Evolutionary conservation across 2,329 filamentous ascomycete species (phyloP).

Genomic region (Colletotrichum sp.): DNA sequence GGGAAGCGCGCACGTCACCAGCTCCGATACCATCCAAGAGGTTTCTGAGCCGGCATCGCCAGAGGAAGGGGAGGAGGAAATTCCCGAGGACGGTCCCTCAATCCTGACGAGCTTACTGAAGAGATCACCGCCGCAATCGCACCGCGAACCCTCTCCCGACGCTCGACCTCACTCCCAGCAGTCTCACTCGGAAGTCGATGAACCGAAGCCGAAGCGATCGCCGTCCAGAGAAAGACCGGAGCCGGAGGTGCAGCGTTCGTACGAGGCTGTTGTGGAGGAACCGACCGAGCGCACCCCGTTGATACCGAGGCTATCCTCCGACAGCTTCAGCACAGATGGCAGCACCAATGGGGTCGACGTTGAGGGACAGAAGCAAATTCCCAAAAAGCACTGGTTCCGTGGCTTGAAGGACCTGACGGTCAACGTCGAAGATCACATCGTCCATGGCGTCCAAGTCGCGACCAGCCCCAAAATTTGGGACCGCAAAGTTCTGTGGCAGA

Average conservation of each 20-base stretch:
- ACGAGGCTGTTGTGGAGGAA: slow-evolving; percentile 16
- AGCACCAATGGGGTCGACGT: slow-evolving; percentile 42
- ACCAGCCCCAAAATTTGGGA: slow-evolving; percentile 61
- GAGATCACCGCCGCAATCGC: slow-evolving; percentile 50
- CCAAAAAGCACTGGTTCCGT: slow-evolving; percentile 37
- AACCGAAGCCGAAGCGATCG: slow-evolving; percentile 13
- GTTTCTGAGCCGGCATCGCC: slow-evolving; percentile 63
- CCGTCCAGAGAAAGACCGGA: neutral
- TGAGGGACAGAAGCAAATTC: slow-evolving; percentile 54
- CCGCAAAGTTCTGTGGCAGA: slow-evolving; percentile 66
- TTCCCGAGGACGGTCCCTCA: slow-evolving; percentile 41
- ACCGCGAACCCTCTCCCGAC: slow-evolving; percentile 27
- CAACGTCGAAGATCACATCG: slow-evolving; percentile 35
- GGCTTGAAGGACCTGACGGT: slow-evolving; percentile 34
- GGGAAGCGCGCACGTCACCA: slow-evolving; percentile 22
- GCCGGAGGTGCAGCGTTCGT: slow-evolving; percentile 10
- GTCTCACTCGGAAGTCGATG: neutral
- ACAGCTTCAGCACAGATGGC: slow-evolving; percentile 26
- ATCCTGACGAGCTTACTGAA: slow-evolving; percentile 56
- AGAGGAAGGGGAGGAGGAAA: slow-evolving; percentile 30
- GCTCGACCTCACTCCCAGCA: slow-evolving; percentile 20
- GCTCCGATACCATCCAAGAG: slow-evolving; percentile 63
- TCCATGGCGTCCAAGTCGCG: slow-evolving; percentile 28
- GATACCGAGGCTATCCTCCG: slow-evolving; percentile 38
- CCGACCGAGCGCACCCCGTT: slow-evolving; percentile 54